Conservation (phyloP, 1,139 yeast genomes). For the Hansenula sp. region DNA sequence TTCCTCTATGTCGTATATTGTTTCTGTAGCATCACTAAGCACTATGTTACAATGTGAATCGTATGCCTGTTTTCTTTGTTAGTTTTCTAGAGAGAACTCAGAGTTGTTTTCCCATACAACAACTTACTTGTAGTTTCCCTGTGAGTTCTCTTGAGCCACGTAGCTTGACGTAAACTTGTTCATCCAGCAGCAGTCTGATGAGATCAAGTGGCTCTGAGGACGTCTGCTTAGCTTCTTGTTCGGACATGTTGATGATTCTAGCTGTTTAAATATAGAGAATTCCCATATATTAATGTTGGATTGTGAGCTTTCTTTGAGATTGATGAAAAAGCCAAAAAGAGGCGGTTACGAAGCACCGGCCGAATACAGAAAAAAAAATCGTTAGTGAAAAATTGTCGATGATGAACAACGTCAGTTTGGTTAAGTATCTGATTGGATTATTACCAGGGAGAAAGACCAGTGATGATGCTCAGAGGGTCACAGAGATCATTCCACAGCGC, state of each 20-base stretch:
- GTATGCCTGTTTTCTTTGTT: slow-evolving; percentile 48
- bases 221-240: slow-evolving; percentile 4
- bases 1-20: slow-evolving; percentile 56
- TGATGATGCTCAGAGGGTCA: background rate
- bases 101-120: background rate
- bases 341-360: no score
- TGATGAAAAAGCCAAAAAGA: no score
- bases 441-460: no score
- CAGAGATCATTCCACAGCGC: slow-evolving; percentile 16
- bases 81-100: background rate
- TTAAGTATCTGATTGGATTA: no score
- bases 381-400: no score
- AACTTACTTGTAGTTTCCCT: slow-evolving; percentile 72
- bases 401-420: background rate
- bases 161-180: slow-evolving; percentile 78
- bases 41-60: slow-evolving; percentile 97
- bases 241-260: slow-evolving; percentile 1
- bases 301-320: background rate
- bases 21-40: slow-evolving; percentile 88
- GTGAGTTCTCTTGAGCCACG: slow-evolving; percentile 95
- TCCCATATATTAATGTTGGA: background rate
- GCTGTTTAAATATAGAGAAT: background rate
- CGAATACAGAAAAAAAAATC: no score
- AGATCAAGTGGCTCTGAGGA: slow-evolving; percentile 75
- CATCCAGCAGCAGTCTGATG: slow-evolving; percentile 83